These are phyloP conservation scores for Xylariaceae sp. DNA, from an alignment of 2,329 filamentous ascomycete species.

Conservation along the genomic window DNA sequence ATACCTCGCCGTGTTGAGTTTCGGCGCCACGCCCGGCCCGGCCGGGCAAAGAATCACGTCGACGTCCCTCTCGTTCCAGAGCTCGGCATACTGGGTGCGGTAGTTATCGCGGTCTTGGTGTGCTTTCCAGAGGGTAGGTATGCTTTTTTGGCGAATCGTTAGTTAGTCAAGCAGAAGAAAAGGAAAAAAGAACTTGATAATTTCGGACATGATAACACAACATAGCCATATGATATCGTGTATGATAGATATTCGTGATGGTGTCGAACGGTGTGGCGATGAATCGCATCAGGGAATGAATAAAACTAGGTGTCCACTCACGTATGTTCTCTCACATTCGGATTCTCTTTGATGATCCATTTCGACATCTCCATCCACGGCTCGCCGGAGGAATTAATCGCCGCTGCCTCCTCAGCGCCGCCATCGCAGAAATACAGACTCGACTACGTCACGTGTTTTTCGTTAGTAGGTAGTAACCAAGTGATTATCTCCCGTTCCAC, in stretches of 20 bases:
- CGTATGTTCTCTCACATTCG: constrained; percentile 37
- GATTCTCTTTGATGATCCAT: constrained; percentile 52
- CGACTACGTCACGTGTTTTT: no score
- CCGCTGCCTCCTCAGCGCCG: constrained; percentile 45
- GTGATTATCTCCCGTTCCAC: no score
- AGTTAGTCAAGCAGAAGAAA: background rate
- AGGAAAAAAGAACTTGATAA: background rate
- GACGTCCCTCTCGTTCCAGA: constrained; percentile 39
- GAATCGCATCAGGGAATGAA: no score
- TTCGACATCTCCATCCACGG: constrained; percentile 52
- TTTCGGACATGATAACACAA: no score
- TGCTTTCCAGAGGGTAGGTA: constrained; percentile 34
- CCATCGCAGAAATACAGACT: constrained; percentile 56
- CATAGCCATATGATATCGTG: no score
- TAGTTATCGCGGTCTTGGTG: constrained; percentile 36
- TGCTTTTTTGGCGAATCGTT: background rate
- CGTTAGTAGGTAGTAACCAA: no score
- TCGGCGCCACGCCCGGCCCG: constrained; percentile 42
- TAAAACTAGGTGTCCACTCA: no score
- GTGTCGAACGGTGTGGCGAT: no score
- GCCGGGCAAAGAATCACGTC: constrained; percentile 60
- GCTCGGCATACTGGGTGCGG: constrained; percentile 32
- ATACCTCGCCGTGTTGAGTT: constrained; percentile 42
- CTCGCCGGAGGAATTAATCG: constrained; percentile 50
- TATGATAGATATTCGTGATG: no score